Evolutionary conservation across 2,329 filamentous ascomycete genomes (phyloP).

Genomic region (Cercospora janseana): DNA sequence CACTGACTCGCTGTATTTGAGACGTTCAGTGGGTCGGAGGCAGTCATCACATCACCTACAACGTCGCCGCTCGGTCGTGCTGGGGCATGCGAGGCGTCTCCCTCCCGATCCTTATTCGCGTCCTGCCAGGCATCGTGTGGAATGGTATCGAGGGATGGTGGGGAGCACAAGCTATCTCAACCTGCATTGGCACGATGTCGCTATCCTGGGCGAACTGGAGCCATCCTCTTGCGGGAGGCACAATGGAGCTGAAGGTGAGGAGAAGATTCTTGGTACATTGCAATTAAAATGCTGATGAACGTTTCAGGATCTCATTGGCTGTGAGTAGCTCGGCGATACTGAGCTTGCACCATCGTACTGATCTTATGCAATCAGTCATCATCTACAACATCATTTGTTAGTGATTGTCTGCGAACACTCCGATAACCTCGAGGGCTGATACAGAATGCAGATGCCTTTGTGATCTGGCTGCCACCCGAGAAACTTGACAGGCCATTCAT

Average conservation of each 20-base stretch:
- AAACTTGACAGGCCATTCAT: constrained; percentile 19
- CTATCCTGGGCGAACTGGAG: constrained; percentile 19
- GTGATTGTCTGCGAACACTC: neutral
- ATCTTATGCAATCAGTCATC: constrained; percentile 7
- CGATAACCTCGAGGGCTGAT: neutral
- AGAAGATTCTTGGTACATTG: neutral
- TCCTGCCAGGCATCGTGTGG: constrained; percentile 21
- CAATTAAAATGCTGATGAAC: neutral
- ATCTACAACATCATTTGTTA: constrained; percentile 20
- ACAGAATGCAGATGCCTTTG: constrained; percentile 4
- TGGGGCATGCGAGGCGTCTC: constrained; percentile 20
- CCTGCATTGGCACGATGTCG: constrained; percentile 21
- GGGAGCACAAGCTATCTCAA: constrained; percentile 19
- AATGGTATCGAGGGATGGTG: constrained; percentile 22
- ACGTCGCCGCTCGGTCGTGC: constrained; percentile 15
- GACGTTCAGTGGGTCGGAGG: constrained; percentile 15
- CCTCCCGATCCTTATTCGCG: constrained; percentile 17
- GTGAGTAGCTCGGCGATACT: neutral
- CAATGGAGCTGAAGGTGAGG: constrained; percentile 15
- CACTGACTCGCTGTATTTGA: too few species aligned
- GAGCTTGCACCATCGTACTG: neutral
- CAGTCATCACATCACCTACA: constrained; percentile 19
- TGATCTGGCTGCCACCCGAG: constrained; percentile 20
- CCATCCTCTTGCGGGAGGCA: constrained; percentile 17
- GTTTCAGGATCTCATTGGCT: constrained; percentile 19